Base-by-base conservation (phyloP, 257 asterid species). In the Agastache rugosa region DNA sequence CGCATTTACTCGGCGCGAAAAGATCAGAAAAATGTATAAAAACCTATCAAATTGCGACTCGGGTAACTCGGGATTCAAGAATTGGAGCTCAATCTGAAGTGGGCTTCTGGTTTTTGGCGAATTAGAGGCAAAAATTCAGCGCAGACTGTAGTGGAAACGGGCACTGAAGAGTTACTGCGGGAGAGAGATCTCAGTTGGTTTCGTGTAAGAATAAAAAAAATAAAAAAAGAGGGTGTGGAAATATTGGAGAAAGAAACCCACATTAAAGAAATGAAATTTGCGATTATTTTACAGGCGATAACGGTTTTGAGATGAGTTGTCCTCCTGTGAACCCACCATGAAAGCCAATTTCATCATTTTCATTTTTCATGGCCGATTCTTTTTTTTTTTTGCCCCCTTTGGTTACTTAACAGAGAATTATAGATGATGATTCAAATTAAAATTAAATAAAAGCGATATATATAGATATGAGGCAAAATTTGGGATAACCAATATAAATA, bases 1-100 rank as follows among this genome's bases (percentile, higher is more conserved):
- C 96, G 86, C 97, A 90, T 92, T 63, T 74, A 60, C 56, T 71
- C 4, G 71, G 48, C 19, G 45, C 44, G 63, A 47, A 23, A 25
- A 19, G 1, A 42, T 6, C 59, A 27, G 44, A 7, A 7, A 8
- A 67, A 45, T 15, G 16, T 23, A 41, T 8, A 5, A 59, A 71
- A 64, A 47, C 55, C 74, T 51, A 31, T 20, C 20, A 20, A 67
- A 72, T 34, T 25, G 39, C 56, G 73, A 55, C 9, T 58, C 55
- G 4, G 50, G 75, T 29, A 34, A 11, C 42, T 3, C 45, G 60
- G 42, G 34, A 63, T 61, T 72, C 54, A 67, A 29, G 74, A 75
- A 45, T 50, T 45, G 47, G 15, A 71, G 76, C 72, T 71, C 65
- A 25, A 67, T 67, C 63, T 67, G 58, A 60, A 63, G 20, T 37